A percentile compares a stretch with the other conserved stretches of the same genome.
phyloP scores from a whole-genome alignment of 176 grass and related monocot species.

The Echinochloa phyllopogon region DNA sequence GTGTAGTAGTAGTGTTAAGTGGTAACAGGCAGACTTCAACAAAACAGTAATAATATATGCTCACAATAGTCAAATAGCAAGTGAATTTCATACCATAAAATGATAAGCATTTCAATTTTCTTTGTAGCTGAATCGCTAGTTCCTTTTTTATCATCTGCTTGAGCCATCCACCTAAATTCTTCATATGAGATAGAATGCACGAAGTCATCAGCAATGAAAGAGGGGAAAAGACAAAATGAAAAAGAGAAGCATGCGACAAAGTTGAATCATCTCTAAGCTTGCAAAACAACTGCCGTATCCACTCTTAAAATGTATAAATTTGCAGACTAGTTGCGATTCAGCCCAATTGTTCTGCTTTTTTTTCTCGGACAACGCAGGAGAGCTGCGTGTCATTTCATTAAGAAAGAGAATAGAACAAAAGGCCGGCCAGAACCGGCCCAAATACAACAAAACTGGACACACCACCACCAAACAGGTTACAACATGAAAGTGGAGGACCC shows the following conservation, averaged over 20 bases:
- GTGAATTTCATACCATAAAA: conserved; percentile 57
- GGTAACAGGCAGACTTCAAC: neutral
- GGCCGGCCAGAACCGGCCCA: no score
- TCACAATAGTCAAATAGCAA: neutral
- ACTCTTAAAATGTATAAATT: neutral
- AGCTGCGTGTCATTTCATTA: no score
- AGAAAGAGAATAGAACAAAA: no score
- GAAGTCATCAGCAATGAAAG: neutral
- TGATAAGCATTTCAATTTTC: conserved; percentile 51
- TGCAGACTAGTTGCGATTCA: neutral
- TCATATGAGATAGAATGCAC: conserved; percentile 35
- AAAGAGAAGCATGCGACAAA: conserved; percentile 1
- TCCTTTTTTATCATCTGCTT: conserved; percentile 54
- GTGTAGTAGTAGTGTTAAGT: neutral
- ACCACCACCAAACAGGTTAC: no score
- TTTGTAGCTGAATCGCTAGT: conserved; percentile 47
- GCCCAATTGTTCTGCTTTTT: neutral
- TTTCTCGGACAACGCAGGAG: no score
- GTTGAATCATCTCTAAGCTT: conserved; percentile 5
- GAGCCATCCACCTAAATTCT: conserved; percentile 68
- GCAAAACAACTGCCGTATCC: neutral
- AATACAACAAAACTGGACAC: no score
- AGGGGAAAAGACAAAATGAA: neutral
- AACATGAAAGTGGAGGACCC: no score
- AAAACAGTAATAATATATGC: conserved; percentile 2